Evolutionary conservation across 768 basidiomycete species (phyloP), one percentile per base, ranked within the genome.

Genomic region (Mycena galericulata): DNA sequence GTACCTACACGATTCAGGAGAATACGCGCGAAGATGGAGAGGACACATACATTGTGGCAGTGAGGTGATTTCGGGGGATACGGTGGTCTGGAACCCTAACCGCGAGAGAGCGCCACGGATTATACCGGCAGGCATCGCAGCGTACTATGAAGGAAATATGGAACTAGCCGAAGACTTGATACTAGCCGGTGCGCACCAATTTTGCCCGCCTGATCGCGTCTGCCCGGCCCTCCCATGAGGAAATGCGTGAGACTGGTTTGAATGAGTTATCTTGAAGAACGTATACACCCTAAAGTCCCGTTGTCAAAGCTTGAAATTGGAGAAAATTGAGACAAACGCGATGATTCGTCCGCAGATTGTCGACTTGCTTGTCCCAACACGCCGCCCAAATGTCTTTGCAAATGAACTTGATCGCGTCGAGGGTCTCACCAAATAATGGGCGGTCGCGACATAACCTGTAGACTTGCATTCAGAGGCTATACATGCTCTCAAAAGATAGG

Each of bases 321-420:
- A 47, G 64, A 51, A 49, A 47, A 4, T 47, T 49, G 18, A 20
- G 26, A 81, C 89, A 43, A 75, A 96, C 96, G 54, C 96, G 85
- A 78, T 97, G 97, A 77, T 98, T 98, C 18, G 96, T 98, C 49
- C 96, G 88, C 65, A 98, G 81, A 78, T 98, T 98, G 75, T 98
- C 96, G 1, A 98, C 94, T 77, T 97, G 97, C 76, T 97, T 97
- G 58, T 96, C 93, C 91, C 94, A 98, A 62, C 92, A 92, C 24
- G 91, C 89, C 0, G 89, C 84, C 94, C 96, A 98, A n/a, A 98
- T 81, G 63, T 98, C 96, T 75, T 98, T 98, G 82, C 96, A 98
- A 64, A 98, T 86, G 75, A 98, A 98, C 78, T 98, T 98, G 81
- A 98, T 90, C 12, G 88, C 90, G 68, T 98, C 97, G 9, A 98